phyloP scores from a whole-genome alignment of 1,139 yeast species.

The Hansenula sp. region DNA sequence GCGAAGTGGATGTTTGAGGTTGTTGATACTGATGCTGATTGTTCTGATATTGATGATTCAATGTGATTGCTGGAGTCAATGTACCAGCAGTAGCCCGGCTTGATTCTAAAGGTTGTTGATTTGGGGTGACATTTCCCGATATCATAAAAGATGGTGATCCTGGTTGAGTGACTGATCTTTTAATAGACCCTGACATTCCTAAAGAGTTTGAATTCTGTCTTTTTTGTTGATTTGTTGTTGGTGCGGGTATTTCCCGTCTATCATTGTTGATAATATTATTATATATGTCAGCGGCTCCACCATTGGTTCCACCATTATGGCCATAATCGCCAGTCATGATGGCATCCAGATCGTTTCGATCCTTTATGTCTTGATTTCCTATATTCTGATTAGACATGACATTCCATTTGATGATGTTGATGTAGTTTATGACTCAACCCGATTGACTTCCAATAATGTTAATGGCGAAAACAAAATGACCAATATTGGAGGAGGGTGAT shows the following conservation, averaged over 20 bases:
- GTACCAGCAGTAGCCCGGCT: conserved; percentile 15
- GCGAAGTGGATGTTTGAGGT: conserved; percentile 6
- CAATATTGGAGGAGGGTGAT: too few relatives aligned
- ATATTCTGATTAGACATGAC: conserved; percentile 4
- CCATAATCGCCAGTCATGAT: not conserved
- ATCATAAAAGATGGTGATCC: conserved; percentile 7
- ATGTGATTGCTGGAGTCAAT: conserved; percentile 11
- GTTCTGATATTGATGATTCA: conserved; percentile 6
- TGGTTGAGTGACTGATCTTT: conserved; percentile 20
- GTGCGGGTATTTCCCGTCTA: not conserved
- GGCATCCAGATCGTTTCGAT: not conserved
- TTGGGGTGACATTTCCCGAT: conserved; percentile 1
- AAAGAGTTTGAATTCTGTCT: conserved; percentile 29
- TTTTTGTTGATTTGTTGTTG: conserved; percentile 20
- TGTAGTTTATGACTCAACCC: too few relatives aligned
- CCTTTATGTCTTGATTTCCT: not conserved
- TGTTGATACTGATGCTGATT: conserved; percentile 3
- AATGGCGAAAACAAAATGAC: too few relatives aligned
- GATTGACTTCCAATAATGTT: too few relatives aligned
- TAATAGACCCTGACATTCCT: conserved; percentile 18
- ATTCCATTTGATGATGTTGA: not conserved
- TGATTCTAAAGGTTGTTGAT: conserved; percentile 6
- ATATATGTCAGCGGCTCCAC: conserved; percentile 3
- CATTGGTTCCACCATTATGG: not conserved
- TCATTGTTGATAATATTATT: conserved; percentile 1